Evolutionary conservation across 768 basidiomycete species (phyloP).

Genomic region (Sarcodon aspratus): DNA sequence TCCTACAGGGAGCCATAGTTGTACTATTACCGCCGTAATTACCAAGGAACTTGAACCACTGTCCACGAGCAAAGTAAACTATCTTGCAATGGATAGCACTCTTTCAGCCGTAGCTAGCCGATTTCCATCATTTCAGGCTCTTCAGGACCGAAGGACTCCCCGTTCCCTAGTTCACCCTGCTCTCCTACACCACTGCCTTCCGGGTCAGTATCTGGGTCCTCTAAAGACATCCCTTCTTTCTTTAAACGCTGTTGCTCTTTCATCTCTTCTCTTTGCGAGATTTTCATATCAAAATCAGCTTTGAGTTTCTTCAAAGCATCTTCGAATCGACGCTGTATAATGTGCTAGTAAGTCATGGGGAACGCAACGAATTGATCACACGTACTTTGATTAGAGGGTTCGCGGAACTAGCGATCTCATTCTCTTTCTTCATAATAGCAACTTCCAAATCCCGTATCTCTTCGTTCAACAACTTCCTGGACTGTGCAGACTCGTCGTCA

Average conservation of each 20-base stretch:
- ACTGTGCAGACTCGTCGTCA: slow-evolving; percentile 62
- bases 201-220: slow-evolving; percentile 24
- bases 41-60: no score
- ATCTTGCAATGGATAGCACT: no score
- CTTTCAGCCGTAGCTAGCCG: slow-evolving; percentile 6
- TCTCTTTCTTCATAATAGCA: slow-evolving; percentile 77
- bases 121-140: slow-evolving; percentile 16
- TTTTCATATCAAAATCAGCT: slow-evolving; percentile 78
- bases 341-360: not conserved
- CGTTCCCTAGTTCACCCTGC: slow-evolving; percentile 15
- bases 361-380: not conserved
- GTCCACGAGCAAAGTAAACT: no score
- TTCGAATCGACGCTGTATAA: slow-evolving; percentile 75
- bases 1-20: slow-evolving; percentile 59
- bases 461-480: slow-evolving; percentile 72
- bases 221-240: slow-evolving; percentile 48
- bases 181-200: slow-evolving; percentile 18
- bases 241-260: slow-evolving; percentile 62
- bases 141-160: no score
- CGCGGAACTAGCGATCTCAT: slow-evolving; percentile 70
- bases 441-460: slow-evolving; percentile 85
- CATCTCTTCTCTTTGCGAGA: slow-evolving; percentile 67
- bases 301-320: slow-evolving; percentile 84
- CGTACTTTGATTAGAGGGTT: slow-evolving; percentile 81
- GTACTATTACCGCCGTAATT: slow-evolving; percentile 23